Conservation (phyloP, 2,329 filamentous ascomycete genomes). For the Nannizzia gypsea region DNA sequence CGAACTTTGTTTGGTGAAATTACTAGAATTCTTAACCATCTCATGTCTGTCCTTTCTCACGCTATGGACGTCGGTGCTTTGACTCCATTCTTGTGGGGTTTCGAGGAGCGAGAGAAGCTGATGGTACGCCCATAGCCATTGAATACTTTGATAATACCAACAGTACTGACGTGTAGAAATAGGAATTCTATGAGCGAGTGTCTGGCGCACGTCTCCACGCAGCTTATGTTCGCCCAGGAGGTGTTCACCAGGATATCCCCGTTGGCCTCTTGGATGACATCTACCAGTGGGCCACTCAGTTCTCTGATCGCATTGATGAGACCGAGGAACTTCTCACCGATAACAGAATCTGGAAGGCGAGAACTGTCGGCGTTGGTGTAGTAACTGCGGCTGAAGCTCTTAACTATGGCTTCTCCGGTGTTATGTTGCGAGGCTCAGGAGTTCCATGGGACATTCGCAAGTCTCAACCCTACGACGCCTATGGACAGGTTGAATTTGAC, state of each 20-base stretch:
- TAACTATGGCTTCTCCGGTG: slow-evolving; percentile 91
- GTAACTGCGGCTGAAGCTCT: slow-evolving; percentile 87
- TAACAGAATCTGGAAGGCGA: slow-evolving; percentile 97
- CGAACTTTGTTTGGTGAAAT: slow-evolving; percentile 92
- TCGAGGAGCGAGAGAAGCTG: slow-evolving; percentile 98
- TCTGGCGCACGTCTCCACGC: slow-evolving; percentile 95
- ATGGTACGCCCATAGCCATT: slow-evolving; percentile 57
- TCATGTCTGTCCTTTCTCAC: slow-evolving; percentile 95
- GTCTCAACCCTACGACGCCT: slow-evolving; percentile 93
- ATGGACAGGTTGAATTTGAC: slow-evolving; percentile 95
- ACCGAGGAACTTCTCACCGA: slow-evolving; percentile 97
- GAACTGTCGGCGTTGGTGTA: slow-evolving; percentile 82
- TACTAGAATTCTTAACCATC: slow-evolving; percentile 85
- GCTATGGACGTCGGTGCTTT: slow-evolving; percentile 98
- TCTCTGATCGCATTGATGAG: slow-evolving; percentile 95
- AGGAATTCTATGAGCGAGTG: slow-evolving; percentile 99
- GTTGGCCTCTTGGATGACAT: slow-evolving; percentile 93
- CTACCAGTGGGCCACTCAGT: slow-evolving; percentile 99
- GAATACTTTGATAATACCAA: neutral
- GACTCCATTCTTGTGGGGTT: slow-evolving; percentile 98
- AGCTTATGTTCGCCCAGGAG: slow-evolving; percentile 90
- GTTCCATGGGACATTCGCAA: slow-evolving; percentile 95
- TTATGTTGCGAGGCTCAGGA: slow-evolving; percentile 95
- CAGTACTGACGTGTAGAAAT: slow-evolving; percentile 7
- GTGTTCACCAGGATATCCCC: slow-evolving; percentile 91